Conservation (phyloP, 768 basidiomycete genomes). For the Atractiella rhizophila region DNA sequence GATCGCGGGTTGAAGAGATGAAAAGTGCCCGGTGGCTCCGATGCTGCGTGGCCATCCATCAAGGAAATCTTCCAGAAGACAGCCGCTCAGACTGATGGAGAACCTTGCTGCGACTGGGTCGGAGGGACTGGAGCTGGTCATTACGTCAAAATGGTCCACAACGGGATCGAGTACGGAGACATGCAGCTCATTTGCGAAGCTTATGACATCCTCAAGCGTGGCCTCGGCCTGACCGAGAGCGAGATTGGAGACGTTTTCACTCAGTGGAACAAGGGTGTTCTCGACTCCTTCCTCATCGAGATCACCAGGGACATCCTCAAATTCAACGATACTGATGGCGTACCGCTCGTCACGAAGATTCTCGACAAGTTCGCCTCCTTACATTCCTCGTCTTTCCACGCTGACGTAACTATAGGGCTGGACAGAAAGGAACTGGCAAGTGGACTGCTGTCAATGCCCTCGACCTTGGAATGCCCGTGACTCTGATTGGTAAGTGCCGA, state of each 20-base stretch:
- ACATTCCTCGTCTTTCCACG: too few species aligned
- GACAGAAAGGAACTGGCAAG: conserved; percentile 98
- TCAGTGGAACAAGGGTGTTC: conserved; percentile 93
- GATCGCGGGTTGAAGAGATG: neutral
- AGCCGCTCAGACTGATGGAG: conserved; percentile 75
- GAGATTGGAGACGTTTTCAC: conserved; percentile 88
- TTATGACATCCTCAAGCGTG: conserved; percentile 94
- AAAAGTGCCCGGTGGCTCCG: conserved; percentile 75
- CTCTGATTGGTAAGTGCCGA: conserved; percentile 4
- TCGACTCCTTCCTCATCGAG: conserved; percentile 97
- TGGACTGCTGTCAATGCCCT: conserved; percentile 93
- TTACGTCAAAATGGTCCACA: conserved; percentile 99
- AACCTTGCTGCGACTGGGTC: conserved; percentile 98
- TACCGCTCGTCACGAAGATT: conserved; percentile 74
- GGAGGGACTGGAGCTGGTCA: conserved; percentile 85
- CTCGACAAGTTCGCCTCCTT: too few species aligned
- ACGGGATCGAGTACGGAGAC: conserved; percentile 76
- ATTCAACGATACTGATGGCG: conserved; percentile 87
- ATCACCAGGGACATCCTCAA: conserved; percentile 84
- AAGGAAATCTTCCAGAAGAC: conserved; percentile 98
- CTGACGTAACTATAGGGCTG: too few species aligned
- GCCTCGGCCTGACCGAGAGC: conserved; percentile 54
- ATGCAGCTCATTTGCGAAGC: conserved; percentile 99
- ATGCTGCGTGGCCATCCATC: conserved; percentile 83
- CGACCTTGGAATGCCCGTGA: conserved; percentile 41